Conservation (phyloP, 352 stramenopile genomes). For the Pythium coloratum region DNA sequence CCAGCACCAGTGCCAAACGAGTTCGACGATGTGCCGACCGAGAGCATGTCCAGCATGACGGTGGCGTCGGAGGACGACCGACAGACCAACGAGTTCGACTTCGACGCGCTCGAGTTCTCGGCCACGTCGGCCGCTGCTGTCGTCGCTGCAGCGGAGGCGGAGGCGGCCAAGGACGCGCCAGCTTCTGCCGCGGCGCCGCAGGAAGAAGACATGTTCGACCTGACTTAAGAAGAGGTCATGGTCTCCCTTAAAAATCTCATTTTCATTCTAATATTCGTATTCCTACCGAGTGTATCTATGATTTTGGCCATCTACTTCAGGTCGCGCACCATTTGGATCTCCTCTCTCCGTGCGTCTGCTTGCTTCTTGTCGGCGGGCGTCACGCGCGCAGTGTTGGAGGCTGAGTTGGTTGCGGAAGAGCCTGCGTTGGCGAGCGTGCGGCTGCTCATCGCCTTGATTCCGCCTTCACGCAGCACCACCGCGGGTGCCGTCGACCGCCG, state of each 20-base stretch:
- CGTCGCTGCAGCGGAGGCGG: conserved; percentile 12
- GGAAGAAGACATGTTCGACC: conserved; percentile 72
- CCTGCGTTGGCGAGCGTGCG: conserved; percentile 16
- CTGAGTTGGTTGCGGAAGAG: conserved; percentile 4
- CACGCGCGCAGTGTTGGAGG: conserved; percentile 25
- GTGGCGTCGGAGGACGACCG: conserved; percentile 23
- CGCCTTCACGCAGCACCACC: conserved; percentile 9
- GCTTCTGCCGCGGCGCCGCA: conserved; percentile 21
- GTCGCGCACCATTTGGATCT: conserved; percentile 62
- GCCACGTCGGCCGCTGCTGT: conserved; percentile 19
- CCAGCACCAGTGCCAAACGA: conserved; percentile 2
- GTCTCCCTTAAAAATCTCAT: background rate
- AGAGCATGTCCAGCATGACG: conserved; percentile 29
- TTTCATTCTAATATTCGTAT: background rate
- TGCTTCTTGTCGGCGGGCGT: conserved; percentile 48
- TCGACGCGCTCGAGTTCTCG: conserved; percentile 64
- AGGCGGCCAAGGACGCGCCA: conserved; percentile 21
- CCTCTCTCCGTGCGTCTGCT: conserved; percentile 38
- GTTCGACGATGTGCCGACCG: conserved; percentile 12
- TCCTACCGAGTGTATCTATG: background rate
- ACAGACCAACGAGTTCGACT: conserved; percentile 51
- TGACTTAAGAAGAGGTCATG: conserved; percentile 43
- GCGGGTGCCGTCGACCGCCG: conserved; percentile 28
- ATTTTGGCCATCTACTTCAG: conserved; percentile 29
- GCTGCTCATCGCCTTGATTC: conserved; percentile 5